phyloP scores from a whole-genome alignment of 768 basidiomycete species.

The Xerocomellus amylosporus region DNA sequence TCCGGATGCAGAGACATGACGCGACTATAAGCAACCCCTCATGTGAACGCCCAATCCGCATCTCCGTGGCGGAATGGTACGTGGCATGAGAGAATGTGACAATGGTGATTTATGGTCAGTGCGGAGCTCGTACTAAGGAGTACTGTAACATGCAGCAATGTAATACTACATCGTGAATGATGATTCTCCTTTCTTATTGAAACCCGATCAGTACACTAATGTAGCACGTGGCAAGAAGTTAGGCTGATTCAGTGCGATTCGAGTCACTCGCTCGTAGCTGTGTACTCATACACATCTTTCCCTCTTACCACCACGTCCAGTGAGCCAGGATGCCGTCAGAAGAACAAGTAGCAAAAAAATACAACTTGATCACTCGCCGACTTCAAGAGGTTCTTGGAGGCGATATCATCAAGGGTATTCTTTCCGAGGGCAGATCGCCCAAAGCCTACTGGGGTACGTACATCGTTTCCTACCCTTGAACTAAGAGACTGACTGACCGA shows the following conservation, averaged over 20 bases:
- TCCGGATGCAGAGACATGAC: not conserved
- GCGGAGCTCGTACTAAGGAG: not conserved
- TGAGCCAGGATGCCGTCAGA: slow-evolving; percentile 30
- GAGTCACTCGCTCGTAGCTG: slow-evolving; percentile 4
- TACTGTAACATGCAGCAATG: not conserved
- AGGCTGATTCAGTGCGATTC: not conserved
- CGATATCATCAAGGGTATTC: slow-evolving; percentile 76
- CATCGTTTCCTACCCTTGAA: not conserved
- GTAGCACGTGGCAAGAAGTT: slow-evolving; percentile 3
- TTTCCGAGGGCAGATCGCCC: slow-evolving; percentile 70
- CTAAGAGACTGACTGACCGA: not conserved
- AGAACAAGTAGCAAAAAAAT: slow-evolving; percentile 47
- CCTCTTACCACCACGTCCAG: slow-evolving; percentile 4
- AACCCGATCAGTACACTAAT: not conserved
- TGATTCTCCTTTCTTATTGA: not conserved
- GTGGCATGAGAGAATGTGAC: not conserved
- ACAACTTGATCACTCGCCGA: slow-evolving; percentile 79
- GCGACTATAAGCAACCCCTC: not conserved
- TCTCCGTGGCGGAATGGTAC: too few species aligned
- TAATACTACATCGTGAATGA: not conserved
- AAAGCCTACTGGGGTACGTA: slow-evolving; percentile 89
- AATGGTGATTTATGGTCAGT: not conserved
- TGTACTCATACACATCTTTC: not conserved
- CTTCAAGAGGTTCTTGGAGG: slow-evolving; percentile 87
- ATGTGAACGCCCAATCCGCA: not conserved